Conservation (phyloP, 345 rosid species). For the Eutrema japonicum region DNA sequence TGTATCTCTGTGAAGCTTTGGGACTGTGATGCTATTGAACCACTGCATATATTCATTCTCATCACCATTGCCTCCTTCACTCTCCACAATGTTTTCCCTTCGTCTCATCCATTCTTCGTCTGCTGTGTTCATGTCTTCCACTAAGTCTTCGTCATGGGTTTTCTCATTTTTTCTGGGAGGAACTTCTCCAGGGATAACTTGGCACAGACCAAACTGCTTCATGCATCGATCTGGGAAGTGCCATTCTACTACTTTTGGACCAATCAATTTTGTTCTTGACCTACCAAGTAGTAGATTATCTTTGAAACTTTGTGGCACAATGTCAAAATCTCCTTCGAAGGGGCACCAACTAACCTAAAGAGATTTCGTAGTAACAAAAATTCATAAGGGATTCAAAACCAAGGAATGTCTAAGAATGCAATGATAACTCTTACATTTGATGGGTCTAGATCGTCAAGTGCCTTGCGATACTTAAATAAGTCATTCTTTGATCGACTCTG, state of each 20-base stretch:
- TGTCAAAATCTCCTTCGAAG: constrained; percentile 56
- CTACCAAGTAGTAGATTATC: constrained; percentile 62
- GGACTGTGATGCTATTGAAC: constrained; percentile 61
- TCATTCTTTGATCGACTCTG: constrained; percentile 73
- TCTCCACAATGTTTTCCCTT: constrained; percentile 53
- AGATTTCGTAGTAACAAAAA: background rate
- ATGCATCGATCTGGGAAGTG: constrained; percentile 85
- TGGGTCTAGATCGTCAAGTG: constrained; percentile 63
- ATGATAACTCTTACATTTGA: constrained; percentile 48
- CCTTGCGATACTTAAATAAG: constrained; percentile 67
- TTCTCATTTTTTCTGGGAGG: constrained; percentile 52
- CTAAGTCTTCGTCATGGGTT: constrained; percentile 71
- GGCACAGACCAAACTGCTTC: constrained; percentile 70
- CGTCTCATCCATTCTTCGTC: constrained; percentile 71
- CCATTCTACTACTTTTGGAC: constrained; percentile 80
- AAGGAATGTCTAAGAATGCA: background rate
- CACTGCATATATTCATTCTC: constrained; percentile 72
- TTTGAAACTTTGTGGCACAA: constrained; percentile 56
- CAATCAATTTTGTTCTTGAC: constrained; percentile 77
- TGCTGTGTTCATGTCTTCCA: constrained; percentile 71
- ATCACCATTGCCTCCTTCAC: constrained; percentile 51
- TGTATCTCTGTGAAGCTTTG: constrained; percentile 50
- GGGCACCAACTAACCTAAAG: constrained; percentile 60
- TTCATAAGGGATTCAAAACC: constrained; percentile 1
- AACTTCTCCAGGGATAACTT: constrained; percentile 67